Base-by-base conservation (phyloP, 2,329 filamentous ascomycete genomes). In the Fusarium armeniacum region DNA sequence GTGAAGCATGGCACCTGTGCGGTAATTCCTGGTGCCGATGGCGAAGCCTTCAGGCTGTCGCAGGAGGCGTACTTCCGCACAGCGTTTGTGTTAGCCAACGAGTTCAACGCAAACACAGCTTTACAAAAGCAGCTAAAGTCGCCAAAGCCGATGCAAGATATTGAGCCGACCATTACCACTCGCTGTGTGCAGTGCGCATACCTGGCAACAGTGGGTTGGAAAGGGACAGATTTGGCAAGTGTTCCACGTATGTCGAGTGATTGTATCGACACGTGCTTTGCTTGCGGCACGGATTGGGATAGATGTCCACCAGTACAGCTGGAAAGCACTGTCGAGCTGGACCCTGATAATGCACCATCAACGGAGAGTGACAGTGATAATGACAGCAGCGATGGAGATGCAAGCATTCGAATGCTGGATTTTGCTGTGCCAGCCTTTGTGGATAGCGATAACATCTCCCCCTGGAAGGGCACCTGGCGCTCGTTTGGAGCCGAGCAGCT, bases 1-100 rank as follows among this genome's bases (percentile, higher is more conserved):
- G 46, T 46, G 32, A 59, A 59, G 18, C 57, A 59, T 18, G 57
- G 57, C 6, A 59, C 51, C 4, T 59, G 51, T 3, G 57, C 57
- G 3, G 57, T 46, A 4, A 46, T 57, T 10, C 26, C 51, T 4
- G 41, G 57, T 9, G 57, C 33, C 4, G 40, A 57, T 1, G 15
- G 40, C 3, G 7, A 22, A 9, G 51, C 40, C 7, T 59, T 59
- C 0, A 28, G 51, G 4, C 2, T 59, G 1, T 12, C 57, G 4
- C 57, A 57, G 3, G 51, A 59, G 26, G 3, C 57, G 4, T 59
- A 57, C 12, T 59, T 40, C 41, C 51, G 57, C 3, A 59, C 51
- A 0, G 57, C 33, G 1, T 59, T 59, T 59, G 57, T 59, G 1
- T 13, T 59, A 2, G 33, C 51, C n/a, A 44, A n/a, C 13, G 51